Conservation (phyloP, 176 grass and related monocot genomes). For the Aegilops longissima region DNA sequence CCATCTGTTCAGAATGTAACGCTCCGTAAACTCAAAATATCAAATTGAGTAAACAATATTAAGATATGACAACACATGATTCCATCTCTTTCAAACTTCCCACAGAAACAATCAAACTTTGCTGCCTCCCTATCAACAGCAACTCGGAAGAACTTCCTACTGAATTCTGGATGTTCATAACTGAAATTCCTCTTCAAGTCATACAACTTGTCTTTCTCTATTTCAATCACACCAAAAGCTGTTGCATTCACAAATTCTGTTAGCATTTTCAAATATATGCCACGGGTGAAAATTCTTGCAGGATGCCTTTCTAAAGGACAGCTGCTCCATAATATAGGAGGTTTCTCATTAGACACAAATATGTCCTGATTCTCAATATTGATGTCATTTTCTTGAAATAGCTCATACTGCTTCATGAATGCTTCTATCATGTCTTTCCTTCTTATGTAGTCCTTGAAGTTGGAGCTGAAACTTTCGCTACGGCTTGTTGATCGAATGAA, state of each 20-base stretch:
- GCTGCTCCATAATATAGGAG: not conserved
- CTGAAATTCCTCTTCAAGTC: too few relatives aligned
- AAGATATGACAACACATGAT: not conserved
- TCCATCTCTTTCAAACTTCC: too few relatives aligned
- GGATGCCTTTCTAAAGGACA: not conserved
- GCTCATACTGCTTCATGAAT: slow-evolving; percentile 27
- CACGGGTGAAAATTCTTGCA: not conserved
- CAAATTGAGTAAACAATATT: not conserved
- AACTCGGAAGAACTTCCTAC: not conserved
- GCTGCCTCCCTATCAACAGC: not conserved
- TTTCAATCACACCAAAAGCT: not conserved
- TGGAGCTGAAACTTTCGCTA: too few relatives aligned
- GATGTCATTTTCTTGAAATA: not conserved
- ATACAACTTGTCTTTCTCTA: not conserved
- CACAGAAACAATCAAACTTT: not conserved
- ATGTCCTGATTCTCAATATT: not conserved
- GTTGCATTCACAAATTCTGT: too few relatives aligned
- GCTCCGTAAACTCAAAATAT: not conserved
- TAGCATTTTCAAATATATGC: not conserved
- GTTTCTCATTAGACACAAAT: not conserved
- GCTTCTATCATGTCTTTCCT: slow-evolving; percentile 15
- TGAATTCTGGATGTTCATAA: not conserved
- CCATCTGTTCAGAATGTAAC: not conserved
- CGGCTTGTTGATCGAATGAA: not conserved
- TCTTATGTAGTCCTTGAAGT: not conserved